Conservation (phyloP, 2,329 filamentous ascomycete genomes). For the Fusarium sulawesiense region DNA sequence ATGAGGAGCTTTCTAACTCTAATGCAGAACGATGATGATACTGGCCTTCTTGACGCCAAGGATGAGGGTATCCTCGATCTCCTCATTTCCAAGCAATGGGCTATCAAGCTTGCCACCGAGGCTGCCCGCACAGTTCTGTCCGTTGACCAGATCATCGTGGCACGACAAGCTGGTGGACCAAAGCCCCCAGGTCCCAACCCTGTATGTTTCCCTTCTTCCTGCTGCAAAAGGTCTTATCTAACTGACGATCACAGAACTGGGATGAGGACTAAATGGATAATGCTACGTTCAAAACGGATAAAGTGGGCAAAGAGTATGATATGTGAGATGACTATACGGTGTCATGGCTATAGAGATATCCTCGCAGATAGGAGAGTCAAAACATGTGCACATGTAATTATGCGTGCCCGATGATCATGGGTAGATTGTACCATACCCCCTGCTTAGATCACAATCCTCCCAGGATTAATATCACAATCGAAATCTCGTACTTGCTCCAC, state of each 20-base stretch:
- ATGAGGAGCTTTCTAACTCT: conserved; percentile 34
- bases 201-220: conserved; percentile 52
- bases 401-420: conserved; percentile 10
- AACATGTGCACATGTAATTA: conserved; percentile 26
- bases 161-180: conserved; percentile 94
- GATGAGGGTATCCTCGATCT: conserved; percentile 93
- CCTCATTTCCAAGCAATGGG: conserved; percentile 93
- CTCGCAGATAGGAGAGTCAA: conserved; percentile 30
- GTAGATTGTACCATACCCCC: conserved; percentile 6
- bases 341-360: conserved; percentile 45
- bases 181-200: conserved; percentile 97
- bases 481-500: conserved; percentile 1
- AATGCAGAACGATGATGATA: conserved; percentile 75
- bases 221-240: conserved; percentile 36
- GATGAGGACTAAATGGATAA: conserved; percentile 67
- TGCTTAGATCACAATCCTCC: conserved; percentile 15
- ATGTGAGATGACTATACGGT: conserved; percentile 27
- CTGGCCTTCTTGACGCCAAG: conserved; percentile 85
- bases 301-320: conserved; percentile 38
- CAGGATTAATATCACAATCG: conserved; percentile 10
- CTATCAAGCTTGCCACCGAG: conserved; percentile 96
- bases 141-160: conserved; percentile 99
- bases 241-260: conserved; percentile 63
- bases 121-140: conserved; percentile 92
- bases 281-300: conserved; percentile 26